Evolutionary conservation across 768 basidiomycete genomes (phyloP), one percentile per base, ranked within the genome.

Genomic region (Termitomyces sp.): DNA sequence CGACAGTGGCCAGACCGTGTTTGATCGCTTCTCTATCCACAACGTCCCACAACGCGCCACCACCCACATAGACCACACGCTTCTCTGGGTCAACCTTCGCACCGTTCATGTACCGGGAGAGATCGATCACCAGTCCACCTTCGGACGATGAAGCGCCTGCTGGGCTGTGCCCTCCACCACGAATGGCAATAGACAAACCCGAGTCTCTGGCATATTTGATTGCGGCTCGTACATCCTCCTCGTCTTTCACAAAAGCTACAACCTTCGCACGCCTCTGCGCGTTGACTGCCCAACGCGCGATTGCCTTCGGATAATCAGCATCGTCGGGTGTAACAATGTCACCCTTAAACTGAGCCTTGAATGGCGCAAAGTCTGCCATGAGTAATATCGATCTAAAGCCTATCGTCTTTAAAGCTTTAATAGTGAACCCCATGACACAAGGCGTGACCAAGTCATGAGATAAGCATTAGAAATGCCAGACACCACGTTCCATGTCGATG

Each of bases 101-200:
- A 8, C 12, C 36, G n/a, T 66, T 62, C 8, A 67, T 40, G 32
- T 67, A 66, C 39, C 58, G 55, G 11, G 67, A 76, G 12, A 79
- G 69, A 52, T 80, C 79, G 62, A 80, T 75, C 3, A 79, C 76
- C 1, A 81, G 59, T 11, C 80, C 77, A 20, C 69, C 77, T 45
- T 79, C 70, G 32, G 62, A 64, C 9, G 77, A 78, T 9, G 77
- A 77, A 3, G 75, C 69, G 11, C 74, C 77, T 11, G 76, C 65
- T 9, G 71, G 58, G 58, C 58, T 75, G 57, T 81, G 80, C 1
- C 78, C 79, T 4, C 80, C 79, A 18, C 78, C 75, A 16, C 68
- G 65, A 55, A 79, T 68, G 2, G 74, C 77, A 35, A 79, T 65
- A 20, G 66, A 68, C 1, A 78, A 59, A 15, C 18, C 46, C 20